Evolutionary conservation across 768 basidiomycete genomes (phyloP).

Genomic region (Pilatotrama ljubarskyi): DNA sequence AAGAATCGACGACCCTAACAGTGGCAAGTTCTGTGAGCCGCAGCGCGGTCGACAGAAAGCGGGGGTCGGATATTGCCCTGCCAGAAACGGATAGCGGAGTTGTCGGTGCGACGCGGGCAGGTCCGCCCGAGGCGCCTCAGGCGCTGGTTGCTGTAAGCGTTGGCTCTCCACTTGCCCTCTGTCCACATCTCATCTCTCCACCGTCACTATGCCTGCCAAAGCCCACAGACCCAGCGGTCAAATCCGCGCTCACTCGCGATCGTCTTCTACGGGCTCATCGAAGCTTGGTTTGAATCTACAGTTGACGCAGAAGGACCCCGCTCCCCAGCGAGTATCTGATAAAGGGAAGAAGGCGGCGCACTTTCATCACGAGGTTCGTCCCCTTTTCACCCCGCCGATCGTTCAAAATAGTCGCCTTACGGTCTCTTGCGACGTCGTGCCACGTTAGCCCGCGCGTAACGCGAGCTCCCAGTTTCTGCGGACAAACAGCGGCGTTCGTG

Average conservation of each 20-base stretch:
- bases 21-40: background rate
- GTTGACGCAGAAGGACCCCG: slow-evolving; percentile 64
- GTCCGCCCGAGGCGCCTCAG: slow-evolving; percentile 8
- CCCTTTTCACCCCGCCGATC: slow-evolving; percentile 6
- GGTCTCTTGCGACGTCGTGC: background rate
- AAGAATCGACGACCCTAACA: background rate
- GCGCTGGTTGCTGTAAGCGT: slow-evolving; percentile 10
- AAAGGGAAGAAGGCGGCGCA: slow-evolving; percentile 51
- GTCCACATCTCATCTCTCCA: slow-evolving; percentile 17
- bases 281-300: slow-evolving; percentile 62
- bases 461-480: slow-evolving; percentile 24
- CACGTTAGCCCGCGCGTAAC: slow-evolving; percentile 25
- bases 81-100: background rate
- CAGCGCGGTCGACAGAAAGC: background rate
- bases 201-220: slow-evolving; percentile 50
- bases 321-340: slow-evolving; percentile 45
- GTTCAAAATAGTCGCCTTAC: slow-evolving; percentile 7
- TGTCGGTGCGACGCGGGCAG: slow-evolving; percentile 1
- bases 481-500: slow-evolving; percentile 27
- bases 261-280: slow-evolving; percentile 54
- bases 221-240: slow-evolving; percentile 49
- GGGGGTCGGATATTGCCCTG: background rate
- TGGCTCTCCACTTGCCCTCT: background rate
- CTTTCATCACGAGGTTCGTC: slow-evolving; percentile 47
- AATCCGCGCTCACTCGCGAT: slow-evolving; percentile 63